These are phyloP conservation scores for Xylaria sp. DNA, from an alignment of 2,329 filamentous ascomycete species.

Conservation along the genomic window DNA sequence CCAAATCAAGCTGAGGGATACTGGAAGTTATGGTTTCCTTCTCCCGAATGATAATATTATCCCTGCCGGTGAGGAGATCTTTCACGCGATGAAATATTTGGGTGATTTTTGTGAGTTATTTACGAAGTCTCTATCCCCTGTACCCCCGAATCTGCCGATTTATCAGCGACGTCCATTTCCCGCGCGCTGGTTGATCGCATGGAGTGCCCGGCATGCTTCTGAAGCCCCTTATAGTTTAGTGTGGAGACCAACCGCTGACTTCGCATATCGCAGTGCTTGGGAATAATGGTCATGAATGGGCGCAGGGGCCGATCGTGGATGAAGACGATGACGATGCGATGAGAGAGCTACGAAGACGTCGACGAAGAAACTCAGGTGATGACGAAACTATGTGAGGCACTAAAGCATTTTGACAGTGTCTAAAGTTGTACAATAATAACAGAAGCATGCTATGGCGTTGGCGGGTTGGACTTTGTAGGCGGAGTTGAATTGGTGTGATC, in stretches of 20 bases:
- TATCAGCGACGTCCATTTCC: neutral
- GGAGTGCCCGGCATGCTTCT: neutral
- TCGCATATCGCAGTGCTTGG: constrained; percentile 61
- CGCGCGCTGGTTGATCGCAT: neutral
- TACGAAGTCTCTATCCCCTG: neutral
- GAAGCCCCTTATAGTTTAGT: neutral
- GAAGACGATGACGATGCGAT: constrained; percentile 31
- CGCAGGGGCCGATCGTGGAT: constrained; percentile 33
- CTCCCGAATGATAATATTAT: constrained; percentile 87
- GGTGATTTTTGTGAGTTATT: constrained; percentile 69
- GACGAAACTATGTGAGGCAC: constrained; percentile 26
- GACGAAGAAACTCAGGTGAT: constrained; percentile 30
- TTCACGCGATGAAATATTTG: constrained; percentile 84
- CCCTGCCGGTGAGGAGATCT: constrained; percentile 87
- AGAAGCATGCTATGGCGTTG: constrained; percentile 25
- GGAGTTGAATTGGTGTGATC: neutral
- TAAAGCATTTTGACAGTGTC: neutral
- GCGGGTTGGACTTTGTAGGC: neutral
- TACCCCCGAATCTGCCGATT: neutral
- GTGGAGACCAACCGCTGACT: constrained; percentile 13
- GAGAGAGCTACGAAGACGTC: constrained; percentile 40
- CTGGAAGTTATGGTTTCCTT: constrained; percentile 92
- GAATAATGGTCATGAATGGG: constrained; percentile 70
- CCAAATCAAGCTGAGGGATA: constrained; percentile 93
- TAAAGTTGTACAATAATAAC: constrained; percentile 13